Evolutionary conservation across 164 flowering plant genomes (phyloP), one percentile per base, ranked within the genome.

Genomic region (Sextonia rubra): DNA sequence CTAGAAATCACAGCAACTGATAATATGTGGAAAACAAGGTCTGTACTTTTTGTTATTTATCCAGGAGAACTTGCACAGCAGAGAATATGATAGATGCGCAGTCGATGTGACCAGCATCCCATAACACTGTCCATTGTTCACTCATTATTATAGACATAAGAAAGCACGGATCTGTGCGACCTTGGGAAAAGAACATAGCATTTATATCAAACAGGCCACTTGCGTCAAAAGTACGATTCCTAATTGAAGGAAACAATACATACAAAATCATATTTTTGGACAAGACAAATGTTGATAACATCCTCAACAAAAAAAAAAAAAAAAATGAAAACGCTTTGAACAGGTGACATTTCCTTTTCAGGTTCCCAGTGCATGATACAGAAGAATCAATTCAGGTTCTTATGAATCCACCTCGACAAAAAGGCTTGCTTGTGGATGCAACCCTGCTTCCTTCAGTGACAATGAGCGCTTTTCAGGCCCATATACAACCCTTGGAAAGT

Each of bases 351-450:
- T 60, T 52, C 73, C 18, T 62, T 77, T 52, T 71, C 30, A 29
- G 29, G 65, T 75, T 37, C 62, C 74, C 69, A 69, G 49, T 69
- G 30, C 44, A 18, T 25, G 69, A 66, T 37, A 26, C 52, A n/a
- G 44, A 37, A 5, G 22, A 18, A 66, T 37, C 1, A 22, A n/a
- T 29, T 17, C 24, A 58, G 69, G 22, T 63, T 69, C 75, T 83
- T 73, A 82, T 58, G 81, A 83, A 76, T 85, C 82, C 66, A 85
- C 79, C 83, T 92, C 94, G 74, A 92, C 90, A 79, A 89, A 92
- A 60, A 92, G 87, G 80, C 97, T 90, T 74, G 97, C 99, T 80
- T 95, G 99, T 73, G 98, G 97, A 84, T 95, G 98, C 83, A 93
- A 83, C 26, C 97, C 97, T 1, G 93, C 94, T 81, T 91, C 97